Evolutionary conservation across 257 asterid species (phyloP), one percentile per base, ranked within the genome.

Genomic region (Mentha longifolia): DNA sequence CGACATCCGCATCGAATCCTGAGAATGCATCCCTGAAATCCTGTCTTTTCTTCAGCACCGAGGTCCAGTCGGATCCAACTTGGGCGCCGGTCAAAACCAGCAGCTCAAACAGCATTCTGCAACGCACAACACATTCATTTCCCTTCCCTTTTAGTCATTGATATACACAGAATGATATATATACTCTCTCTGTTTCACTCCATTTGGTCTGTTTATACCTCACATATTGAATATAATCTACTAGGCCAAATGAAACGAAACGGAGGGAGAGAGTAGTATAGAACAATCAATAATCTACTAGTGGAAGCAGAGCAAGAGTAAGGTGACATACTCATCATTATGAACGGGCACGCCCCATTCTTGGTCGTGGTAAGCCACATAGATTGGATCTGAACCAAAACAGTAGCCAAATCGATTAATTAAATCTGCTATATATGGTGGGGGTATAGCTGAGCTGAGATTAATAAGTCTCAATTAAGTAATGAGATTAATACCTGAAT

Each of bases 301-400:
- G 3, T 1, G 31, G 2, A 28, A 28, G 31, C 31, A 12, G 61
- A 56, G 61, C 2, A 56, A 22, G n/a, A n/a, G n/a, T n/a, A n/a
- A 12, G 61, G 61, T 2, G 61, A 25, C 95, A 12, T 83, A 90
- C 97, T 76, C 77, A 77, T 90, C 95, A 51, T 88, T 86, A 62
- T 88, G 97, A 58, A 85, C 87, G 41, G 97, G 92, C 35, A 90
- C 95, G 17, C 95, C 97, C 97, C 97, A 88, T 85, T 90, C 95
- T 52, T 83, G 84, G 66, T 90, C 97, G 76, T 90, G 97, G 80
- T 90, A 90, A 59, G 91, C 85, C 57, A 90, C 82, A 65, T 83
- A 90, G 57, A 83, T 72, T 0, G 93, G 97, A 76, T 90, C 97
- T 87, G 76, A 59, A 79, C 9, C 22, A 20, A 47, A 5, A 6